phyloP scores from a whole-genome alignment of 1,284 basidiomycete species.

The Amylostereum chailletii region DNA sequence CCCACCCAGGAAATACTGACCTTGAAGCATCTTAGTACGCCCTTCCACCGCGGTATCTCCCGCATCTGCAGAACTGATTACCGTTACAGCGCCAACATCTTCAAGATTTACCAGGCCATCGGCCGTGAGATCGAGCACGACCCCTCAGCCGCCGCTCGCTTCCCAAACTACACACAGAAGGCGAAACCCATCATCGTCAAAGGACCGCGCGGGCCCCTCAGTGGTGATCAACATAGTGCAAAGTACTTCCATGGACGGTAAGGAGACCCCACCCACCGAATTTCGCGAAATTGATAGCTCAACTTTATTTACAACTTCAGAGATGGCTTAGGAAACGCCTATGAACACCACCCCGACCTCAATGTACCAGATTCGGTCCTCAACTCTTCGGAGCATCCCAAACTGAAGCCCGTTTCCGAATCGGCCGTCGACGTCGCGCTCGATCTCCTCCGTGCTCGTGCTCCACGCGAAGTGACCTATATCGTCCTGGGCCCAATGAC shows the following conservation, averaged over 20 bases:
- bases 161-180: slow-evolving; percentile 44
- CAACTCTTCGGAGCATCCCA: slow-evolving; percentile 27
- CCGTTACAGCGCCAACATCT: slow-evolving; percentile 56
- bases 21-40: slow-evolving; percentile 49
- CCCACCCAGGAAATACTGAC: slow-evolving; percentile 60
- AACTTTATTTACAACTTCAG: slow-evolving; percentile 24
- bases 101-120: slow-evolving; percentile 73
- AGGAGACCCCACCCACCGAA: slow-evolving; percentile 9
- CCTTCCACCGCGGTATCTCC: background rate
- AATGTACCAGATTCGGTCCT: slow-evolving; percentile 28
- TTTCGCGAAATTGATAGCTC: background rate
- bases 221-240: slow-evolving; percentile 73
- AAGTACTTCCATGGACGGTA: slow-evolving; percentile 81
- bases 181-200: slow-evolving; percentile 55
- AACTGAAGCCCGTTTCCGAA: slow-evolving; percentile 40
- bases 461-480: slow-evolving; percentile 68
- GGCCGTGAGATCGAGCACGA: slow-evolving; percentile 52
- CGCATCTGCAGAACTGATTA: slow-evolving; percentile 11
- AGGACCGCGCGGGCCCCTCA: slow-evolving; percentile 68
- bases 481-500: slow-evolving; percentile 86
- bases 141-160: slow-evolving; percentile 49
- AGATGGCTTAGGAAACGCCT: slow-evolving; percentile 77
- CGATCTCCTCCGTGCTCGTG: slow-evolving; percentile 52
- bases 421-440: slow-evolving; percentile 60
- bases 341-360: slow-evolving; percentile 69